phyloP scores from a whole-genome alignment of 164 flowering plant genomes.

The Berberis thunbergii region DNA sequence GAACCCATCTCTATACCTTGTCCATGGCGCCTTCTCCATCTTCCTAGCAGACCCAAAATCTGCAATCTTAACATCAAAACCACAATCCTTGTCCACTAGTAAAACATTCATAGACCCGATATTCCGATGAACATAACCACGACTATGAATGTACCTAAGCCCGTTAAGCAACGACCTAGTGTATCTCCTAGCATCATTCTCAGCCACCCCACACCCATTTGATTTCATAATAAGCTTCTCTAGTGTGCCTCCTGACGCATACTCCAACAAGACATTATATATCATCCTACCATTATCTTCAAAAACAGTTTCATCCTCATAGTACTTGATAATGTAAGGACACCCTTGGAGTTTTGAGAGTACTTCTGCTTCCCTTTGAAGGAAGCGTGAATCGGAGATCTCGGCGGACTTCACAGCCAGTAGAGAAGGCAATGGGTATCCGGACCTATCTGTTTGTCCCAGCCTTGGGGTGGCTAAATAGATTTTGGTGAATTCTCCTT shows the following conservation, averaged over 20 bases:
- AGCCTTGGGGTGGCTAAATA: background rate
- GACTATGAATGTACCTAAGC: background rate
- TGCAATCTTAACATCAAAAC: conserved; percentile 3
- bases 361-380: background rate
- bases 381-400: background rate
- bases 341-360: background rate
- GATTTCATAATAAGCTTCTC: background rate
- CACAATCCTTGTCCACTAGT: background rate
- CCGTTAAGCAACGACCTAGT: conserved; percentile 1
- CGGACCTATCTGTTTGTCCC: background rate
- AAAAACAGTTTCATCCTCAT: background rate
- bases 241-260: conserved; percentile 2
- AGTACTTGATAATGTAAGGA: background rate
- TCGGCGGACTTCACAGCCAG: conserved; percentile 3
- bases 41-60: conserved; percentile 3
- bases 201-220: background rate
- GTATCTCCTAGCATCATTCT: background rate
- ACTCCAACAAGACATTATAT: background rate
- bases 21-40: background rate
- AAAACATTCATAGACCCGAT: conserved; percentile 3
- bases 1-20: background rate
- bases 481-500: background rate
- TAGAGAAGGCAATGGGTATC: background rate
- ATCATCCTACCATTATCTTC: conserved; percentile 1
- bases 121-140: conserved; percentile 1